These are phyloP conservation scores for Aspergillus avenaceus DNA, from an alignment of 495 filamentous ascomycete species.

Conservation along the genomic window DNA sequence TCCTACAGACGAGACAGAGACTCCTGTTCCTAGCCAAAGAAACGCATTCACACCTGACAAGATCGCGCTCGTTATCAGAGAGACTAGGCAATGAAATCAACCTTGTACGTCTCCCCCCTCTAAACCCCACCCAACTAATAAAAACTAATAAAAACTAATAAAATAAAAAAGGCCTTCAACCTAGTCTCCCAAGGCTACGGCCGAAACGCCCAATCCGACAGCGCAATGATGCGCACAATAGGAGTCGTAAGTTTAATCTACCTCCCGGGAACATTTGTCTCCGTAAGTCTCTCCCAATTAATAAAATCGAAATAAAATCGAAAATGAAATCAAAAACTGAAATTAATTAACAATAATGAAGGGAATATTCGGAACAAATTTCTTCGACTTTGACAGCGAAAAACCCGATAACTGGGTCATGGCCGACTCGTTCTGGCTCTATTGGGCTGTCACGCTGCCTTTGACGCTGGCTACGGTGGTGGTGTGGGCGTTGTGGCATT, in stretches of 20 bases:
- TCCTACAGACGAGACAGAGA: background rate
- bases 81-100: background rate
- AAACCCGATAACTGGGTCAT: slow-evolving; percentile 11
- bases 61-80: background rate
- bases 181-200: slow-evolving; percentile 31
- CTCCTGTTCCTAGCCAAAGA: background rate
- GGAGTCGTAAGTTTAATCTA: slow-evolving; percentile 32
- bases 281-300: slow-evolving; percentile 10
- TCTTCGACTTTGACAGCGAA: slow-evolving; percentile 24
- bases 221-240: slow-evolving; percentile 30
- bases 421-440: slow-evolving; percentile 28
- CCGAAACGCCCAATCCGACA: slow-evolving; percentile 29
- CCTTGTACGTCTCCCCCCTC: background rate
- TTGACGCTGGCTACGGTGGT: slow-evolving; percentile 23
- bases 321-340: background rate
- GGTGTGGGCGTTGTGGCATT: slow-evolving; percentile 24
- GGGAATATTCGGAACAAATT: slow-evolving; percentile 34
- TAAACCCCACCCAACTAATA: slow-evolving; percentile 26
- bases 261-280: slow-evolving; percentile 39
- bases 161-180: slow-evolving; percentile 27
- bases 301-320: background rate
- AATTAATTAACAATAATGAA: background rate
- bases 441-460: slow-evolving; percentile 28
- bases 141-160: background rate
- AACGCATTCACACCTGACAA: background rate